Percentiles rank a stretch among this genome's conserved stretches.
Conservation (phyloP, 768 basidiomycete genomes). For the Suillus variegatus region DNA sequence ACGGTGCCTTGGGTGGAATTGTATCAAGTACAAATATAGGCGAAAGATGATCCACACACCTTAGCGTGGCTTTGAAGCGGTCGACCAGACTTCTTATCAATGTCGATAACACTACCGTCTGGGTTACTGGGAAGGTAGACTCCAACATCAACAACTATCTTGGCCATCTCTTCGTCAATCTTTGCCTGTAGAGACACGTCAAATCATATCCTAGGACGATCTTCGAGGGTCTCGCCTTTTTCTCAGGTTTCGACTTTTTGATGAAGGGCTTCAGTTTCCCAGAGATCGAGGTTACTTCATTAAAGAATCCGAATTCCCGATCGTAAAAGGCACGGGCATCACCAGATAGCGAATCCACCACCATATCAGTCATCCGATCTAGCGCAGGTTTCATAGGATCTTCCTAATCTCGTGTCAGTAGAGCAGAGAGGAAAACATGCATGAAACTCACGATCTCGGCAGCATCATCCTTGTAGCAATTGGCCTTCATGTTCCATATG, state of each 20-base stretch:
- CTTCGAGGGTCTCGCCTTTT: slow-evolving; percentile 62
- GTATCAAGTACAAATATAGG: background rate
- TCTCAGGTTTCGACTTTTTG: slow-evolving; percentile 93
- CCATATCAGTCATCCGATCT: slow-evolving; percentile 79
- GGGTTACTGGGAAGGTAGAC: slow-evolving; percentile 98
- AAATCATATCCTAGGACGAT: background rate
- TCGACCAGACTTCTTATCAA: slow-evolving; percentile 94
- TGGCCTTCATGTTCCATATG: slow-evolving; percentile 99
- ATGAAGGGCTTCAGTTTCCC: slow-evolving; percentile 97
- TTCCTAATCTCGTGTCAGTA: slow-evolving; percentile 50
- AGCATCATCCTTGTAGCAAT: slow-evolving; percentile 89
- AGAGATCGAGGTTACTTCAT: slow-evolving; percentile 96
- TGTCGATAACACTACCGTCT: slow-evolving; percentile 94
- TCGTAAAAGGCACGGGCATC: slow-evolving; percentile 89
- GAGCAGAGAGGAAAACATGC: background rate
- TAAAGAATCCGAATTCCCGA: slow-evolving; percentile 94
- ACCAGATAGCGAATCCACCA: slow-evolving; percentile 86
- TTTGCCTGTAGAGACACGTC: slow-evolving; percentile 64
- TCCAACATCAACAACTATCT: slow-evolving; percentile 89
- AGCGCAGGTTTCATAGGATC: slow-evolving; percentile 96
- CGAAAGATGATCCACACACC: slow-evolving; percentile 41
- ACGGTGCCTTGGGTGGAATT: slow-evolving; percentile 76
- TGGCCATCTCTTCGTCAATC: slow-evolving; percentile 99
- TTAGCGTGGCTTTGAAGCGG: slow-evolving; percentile 98
- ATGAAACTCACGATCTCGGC: slow-evolving; percentile 69